Evolutionary conservation across 306 rosid species (phyloP), one percentile per base, ranked within the genome.

Genomic region (Pyrus pyrifolia): DNA sequence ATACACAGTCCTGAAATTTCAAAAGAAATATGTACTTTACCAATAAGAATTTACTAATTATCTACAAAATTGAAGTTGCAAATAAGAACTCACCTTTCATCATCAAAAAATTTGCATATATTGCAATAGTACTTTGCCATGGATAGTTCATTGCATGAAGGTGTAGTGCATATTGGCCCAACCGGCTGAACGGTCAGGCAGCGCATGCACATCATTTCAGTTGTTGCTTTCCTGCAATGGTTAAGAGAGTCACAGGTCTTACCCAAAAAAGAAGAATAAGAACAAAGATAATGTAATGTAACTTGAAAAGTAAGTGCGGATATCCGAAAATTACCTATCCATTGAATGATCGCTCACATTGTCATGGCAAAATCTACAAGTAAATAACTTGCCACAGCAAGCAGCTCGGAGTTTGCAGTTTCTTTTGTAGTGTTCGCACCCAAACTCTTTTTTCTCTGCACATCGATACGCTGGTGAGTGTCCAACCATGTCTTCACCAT

Each of bases 351-450:
- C 98, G 81, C 96, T 96, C 74, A 92, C 97, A 88, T 92, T 96
- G 84, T 96, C 98, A 80, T 96, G 99, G 84, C 97, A 96, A 91
- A 89, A 96, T 79, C 99, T 89, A 86, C 99, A 96, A 44, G 99
- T 77, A 87, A 89, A 92, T 67, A 96, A 83, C 87, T 91, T 90
- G 76, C 96, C 94, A 83, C 99, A 96, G 83, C 99, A 96, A 79
- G 93, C 93, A 87, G 99, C 97, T 66, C 85, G 96, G 70, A 96
- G 90, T 81, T 96, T 96, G 90, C 99, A 96, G 86, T 92, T 96
- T 87, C 99, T 90, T 89, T 92, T 96, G 84, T 96, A 96, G 80
- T 96, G 99, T 81, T 96, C 99, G 79, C 99, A 96, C 45, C 99
- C 99, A 76, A 89, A 92, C 67, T 78, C 81, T 38, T 80, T 85